Evolutionary conservation across 257 asterid species (phyloP).

Genomic region (Nicotiana attenuata): DNA sequence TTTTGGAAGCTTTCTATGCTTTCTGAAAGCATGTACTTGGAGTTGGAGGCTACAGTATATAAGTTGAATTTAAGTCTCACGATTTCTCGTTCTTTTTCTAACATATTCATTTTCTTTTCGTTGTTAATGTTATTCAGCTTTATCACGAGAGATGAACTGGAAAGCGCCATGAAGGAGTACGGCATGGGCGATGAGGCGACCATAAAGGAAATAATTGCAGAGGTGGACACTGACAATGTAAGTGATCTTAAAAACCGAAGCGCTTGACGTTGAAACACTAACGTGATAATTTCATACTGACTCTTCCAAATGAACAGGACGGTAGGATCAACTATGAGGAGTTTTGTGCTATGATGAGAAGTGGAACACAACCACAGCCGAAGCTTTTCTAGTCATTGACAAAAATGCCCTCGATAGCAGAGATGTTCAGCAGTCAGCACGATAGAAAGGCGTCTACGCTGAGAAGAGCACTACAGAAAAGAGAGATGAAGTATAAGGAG

Average conservation of each 20-base stretch:
- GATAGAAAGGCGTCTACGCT: neutral
- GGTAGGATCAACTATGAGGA: conserved; percentile 88
- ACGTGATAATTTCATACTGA: neutral
- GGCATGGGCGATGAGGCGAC: conserved; percentile 78
- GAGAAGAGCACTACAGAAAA: neutral
- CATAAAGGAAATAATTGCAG: conserved; percentile 72
- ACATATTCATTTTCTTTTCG: neutral
- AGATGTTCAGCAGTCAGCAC: neutral
- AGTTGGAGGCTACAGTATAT: neutral
- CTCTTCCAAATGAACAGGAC: conserved; percentile 33
- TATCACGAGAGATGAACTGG: conserved; percentile 76
- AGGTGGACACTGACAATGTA: conserved; percentile 86
- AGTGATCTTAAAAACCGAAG: conserved; percentile 16
- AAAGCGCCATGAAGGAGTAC: conserved; percentile 77
- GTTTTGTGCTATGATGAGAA: conserved; percentile 92
- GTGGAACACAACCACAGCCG: conserved; percentile 55
- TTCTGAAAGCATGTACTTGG: neutral
- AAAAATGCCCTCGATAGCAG: conserved; percentile 12
- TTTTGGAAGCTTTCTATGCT: neutral
- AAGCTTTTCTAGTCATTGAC: conserved; percentile 45
- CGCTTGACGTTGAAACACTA: neutral
- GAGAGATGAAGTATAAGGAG: neutral
- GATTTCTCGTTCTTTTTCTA: neutral
- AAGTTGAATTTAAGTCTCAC: neutral
- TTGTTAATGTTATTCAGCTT: conserved; percentile 33